Evolutionary conservation across 257 asterid genomes (phyloP), one percentile per base, ranked within the genome.

Genomic region (Petunia secreta): DNA sequence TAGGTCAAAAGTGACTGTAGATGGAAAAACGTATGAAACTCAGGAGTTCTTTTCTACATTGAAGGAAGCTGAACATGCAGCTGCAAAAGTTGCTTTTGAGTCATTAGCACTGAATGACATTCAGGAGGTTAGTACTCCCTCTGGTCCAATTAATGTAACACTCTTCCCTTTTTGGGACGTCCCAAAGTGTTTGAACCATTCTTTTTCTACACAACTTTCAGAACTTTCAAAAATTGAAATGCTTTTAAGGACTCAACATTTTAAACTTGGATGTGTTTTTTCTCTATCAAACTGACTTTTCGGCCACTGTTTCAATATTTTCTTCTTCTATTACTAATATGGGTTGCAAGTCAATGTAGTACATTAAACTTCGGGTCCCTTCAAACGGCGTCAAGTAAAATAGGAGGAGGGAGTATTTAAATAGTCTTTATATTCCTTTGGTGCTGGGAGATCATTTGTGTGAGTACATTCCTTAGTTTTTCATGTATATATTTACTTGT

Each of bases 31-130:
- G 9, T 92, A 83, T 73, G 93, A 79, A 77, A 81, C 92, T 4
- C 8, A n/a, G 11, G 93, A 88, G 82, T 88, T 79, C 79, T 92
- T 86, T 53, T 11, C 89, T 15, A 91, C 97, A 14, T 9, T 94
- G 59, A 94, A 91, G 86, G 97, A 92, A 67, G 95, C 97, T 76
- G 97, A 92, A 82, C 97, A 90, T 77, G 92, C 97, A 48, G 97
- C 91, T 62, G 98, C 98, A 5, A 95, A 88, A 86, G 88, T 85
- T 77, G 98, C 98, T 76, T 90, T 95, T 79, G 91, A 90, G 53
- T 71, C 83, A 14, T 80, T 94, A 71, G 84, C 90, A 1, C 79
- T 77, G 62, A 85, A 81, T 71, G 88, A 76, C 40, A 80, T 77
- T 87, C 93, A 86, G 75, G 93, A 92, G 97, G 98, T 80, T 41